phyloP scores from a whole-genome alignment of 768 basidiomycete genomes.

The Clathrus columnatus region DNA sequence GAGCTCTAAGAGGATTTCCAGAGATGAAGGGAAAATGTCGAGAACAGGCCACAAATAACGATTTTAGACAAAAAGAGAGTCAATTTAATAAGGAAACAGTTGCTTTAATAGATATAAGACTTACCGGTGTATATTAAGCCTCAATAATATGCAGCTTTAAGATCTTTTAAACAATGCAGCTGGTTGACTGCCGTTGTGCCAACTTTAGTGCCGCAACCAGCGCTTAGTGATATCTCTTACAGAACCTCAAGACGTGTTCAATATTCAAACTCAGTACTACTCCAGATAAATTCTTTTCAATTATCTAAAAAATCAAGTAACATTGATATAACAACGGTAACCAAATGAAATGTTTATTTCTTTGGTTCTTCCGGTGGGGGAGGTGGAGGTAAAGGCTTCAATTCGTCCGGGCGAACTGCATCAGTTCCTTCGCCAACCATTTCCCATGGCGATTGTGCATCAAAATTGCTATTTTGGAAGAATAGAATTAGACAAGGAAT shows the following conservation, averaged over 20 bases:
- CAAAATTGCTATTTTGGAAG: slow-evolving; percentile 67
- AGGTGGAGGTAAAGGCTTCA: slow-evolving; percentile 70
- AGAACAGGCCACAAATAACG: neutral
- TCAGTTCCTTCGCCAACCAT: slow-evolving; percentile 68
- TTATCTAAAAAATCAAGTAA: no score
- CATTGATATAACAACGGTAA: no score
- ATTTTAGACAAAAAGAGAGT: neutral
- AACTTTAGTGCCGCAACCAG: neutral
- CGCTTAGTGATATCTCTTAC: neutral
- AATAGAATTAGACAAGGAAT: neutral
- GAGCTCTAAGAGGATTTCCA: no score
- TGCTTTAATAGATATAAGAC: neutral
- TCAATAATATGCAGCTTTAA: neutral
- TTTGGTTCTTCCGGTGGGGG: slow-evolving; percentile 69
- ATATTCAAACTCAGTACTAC: neutral
- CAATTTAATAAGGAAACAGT: neutral
- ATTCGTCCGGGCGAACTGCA: slow-evolving; percentile 51
- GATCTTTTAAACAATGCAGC: neutral
- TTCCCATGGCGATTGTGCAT: slow-evolving; percentile 91
- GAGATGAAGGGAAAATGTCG: no score
- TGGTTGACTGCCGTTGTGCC: neutral
- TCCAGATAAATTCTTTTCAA: neutral
- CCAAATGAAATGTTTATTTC: slow-evolving; percentile 35
- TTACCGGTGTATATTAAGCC: neutral
- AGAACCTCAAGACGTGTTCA: neutral